Percentiles rank a stretch among this genome's conserved stretches.
Conservation (phyloP, 169 alveolate genomes). For the Theileria orientalis region DNA sequence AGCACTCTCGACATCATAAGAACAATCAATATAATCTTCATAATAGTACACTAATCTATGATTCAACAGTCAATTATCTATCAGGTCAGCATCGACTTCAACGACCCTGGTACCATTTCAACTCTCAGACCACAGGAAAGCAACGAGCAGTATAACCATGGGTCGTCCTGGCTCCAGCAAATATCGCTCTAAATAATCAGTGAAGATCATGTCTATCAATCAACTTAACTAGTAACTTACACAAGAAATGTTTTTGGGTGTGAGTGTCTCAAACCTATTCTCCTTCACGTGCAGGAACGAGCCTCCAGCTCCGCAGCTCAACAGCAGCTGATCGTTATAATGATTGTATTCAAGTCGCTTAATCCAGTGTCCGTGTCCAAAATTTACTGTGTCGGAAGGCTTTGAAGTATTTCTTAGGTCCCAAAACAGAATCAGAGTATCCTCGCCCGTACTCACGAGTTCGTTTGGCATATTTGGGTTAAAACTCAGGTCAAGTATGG, state of each 20-base stretch:
- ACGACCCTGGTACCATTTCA: constrained; percentile 28
- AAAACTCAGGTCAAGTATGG: constrained; percentile 75
- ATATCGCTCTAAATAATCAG: neutral
- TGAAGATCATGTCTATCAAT: neutral
- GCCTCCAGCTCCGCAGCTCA: constrained; percentile 84
- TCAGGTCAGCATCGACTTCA: too few species aligned
- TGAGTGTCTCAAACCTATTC: neutral
- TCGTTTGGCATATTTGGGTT: constrained; percentile 88
- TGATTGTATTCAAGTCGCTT: constrained; percentile 78
- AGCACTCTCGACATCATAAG: neutral
- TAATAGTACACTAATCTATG: too few species aligned
- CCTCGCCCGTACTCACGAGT: constrained; percentile 84
- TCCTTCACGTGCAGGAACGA: constrained; percentile 70
- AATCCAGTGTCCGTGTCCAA: constrained; percentile 86
- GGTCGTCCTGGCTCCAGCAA: constrained; percentile 56
- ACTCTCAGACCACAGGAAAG: constrained; percentile 5
- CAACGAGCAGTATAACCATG: constrained; percentile 40
- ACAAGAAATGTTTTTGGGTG: neutral
- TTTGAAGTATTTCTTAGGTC: constrained; percentile 80
- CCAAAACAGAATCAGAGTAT: constrained; percentile 83
- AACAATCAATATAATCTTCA: too few species aligned
- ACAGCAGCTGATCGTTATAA: constrained; percentile 88
- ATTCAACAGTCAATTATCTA: too few species aligned
- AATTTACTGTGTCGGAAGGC: constrained; percentile 63
- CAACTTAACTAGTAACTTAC: neutral